Percentiles rank a stretch among this genome's conserved stretches.
These are phyloP conservation scores for Alternaria viburni DNA, from an alignment of 2,329 filamentous ascomycete species.

Conservation along the genomic window DNA sequence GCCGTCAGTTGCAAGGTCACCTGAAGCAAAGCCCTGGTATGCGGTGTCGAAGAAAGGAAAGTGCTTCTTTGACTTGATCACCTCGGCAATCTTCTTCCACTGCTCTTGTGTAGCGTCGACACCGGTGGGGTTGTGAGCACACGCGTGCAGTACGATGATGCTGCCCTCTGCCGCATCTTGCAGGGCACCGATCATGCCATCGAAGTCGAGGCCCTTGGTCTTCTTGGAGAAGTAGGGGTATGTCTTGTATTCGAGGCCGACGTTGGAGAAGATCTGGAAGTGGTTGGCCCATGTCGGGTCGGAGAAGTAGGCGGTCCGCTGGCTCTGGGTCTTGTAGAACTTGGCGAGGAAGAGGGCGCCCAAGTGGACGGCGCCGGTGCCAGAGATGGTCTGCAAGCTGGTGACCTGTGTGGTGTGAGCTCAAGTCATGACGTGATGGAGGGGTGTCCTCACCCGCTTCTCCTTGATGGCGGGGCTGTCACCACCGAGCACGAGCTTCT, in stretches of 20 bases:
- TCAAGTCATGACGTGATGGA: constrained; percentile 29
- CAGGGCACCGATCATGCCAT: constrained; percentile 80
- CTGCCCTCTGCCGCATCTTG: constrained; percentile 74
- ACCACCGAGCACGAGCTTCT: constrained; percentile 83
- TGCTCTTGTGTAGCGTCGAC: constrained; percentile 93
- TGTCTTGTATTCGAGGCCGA: constrained; percentile 74
- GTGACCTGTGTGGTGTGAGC: constrained; percentile 58
- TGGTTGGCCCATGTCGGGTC: constrained; percentile 98
- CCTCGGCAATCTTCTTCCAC: constrained; percentile 85
- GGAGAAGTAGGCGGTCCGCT: constrained; percentile 84
- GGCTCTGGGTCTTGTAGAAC: constrained; percentile 75
- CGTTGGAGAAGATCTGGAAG: constrained; percentile 97
- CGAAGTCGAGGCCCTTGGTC: constrained; percentile 90
- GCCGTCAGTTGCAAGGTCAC: constrained; percentile 82
- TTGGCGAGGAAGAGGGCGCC: constrained; percentile 91
- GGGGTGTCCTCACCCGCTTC: constrained; percentile 66
- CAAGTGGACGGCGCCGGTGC: constrained; percentile 92
- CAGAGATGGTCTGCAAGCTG: constrained; percentile 93
- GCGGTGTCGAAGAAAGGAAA: constrained; percentile 99
- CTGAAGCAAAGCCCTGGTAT: constrained; percentile 97
- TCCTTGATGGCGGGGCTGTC: constrained; percentile 83
- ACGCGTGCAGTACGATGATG: constrained; percentile 91
- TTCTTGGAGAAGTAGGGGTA: constrained; percentile 95
- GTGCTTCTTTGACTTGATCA: constrained; percentile 79
- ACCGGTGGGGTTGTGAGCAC: constrained; percentile 97